Conservation (phyloP, 2,329 filamentous ascomycete genomes). For the Phyllachora maydis region DNA sequence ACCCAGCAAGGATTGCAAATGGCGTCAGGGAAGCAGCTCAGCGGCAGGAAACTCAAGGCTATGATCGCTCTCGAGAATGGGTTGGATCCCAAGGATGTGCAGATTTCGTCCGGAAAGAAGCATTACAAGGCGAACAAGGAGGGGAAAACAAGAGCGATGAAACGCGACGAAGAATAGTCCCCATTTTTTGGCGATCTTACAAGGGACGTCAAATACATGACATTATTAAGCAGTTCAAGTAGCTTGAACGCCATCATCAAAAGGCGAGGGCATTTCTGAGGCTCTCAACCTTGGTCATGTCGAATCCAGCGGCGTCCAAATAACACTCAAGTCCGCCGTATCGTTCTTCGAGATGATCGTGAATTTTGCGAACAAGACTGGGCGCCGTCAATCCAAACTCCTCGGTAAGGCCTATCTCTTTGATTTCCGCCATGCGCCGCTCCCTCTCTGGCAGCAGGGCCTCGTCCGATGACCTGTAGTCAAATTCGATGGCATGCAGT, state of each 20-base stretch:
- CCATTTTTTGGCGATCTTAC: too few species aligned
- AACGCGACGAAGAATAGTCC: too few species aligned
- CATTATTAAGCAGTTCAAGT: too few species aligned
- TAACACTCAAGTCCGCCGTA: constrained; percentile 52
- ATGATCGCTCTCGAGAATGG: constrained; percentile 72
- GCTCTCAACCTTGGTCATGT: constrained; percentile 15
- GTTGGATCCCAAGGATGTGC: constrained; percentile 61
- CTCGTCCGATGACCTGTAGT: constrained; percentile 49
- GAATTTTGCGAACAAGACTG: constrained; percentile 40
- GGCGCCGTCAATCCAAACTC: constrained; percentile 48
- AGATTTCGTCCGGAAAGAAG: constrained; percentile 55
- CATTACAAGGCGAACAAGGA: constrained; percentile 63
- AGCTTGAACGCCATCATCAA: constrained; percentile 11
- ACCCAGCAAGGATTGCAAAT: constrained; percentile 47
- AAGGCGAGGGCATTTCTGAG: constrained; percentile 21
- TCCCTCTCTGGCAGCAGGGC: constrained; percentile 38
- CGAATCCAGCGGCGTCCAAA: constrained; percentile 40
- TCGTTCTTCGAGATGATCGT: constrained; percentile 30
- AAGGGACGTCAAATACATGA: too few species aligned
- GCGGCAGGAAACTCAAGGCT: constrained; percentile 61
- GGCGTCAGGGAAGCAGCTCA: constrained; percentile 40
- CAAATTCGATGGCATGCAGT: constrained; percentile 38
- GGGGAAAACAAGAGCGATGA: constrained; percentile 17
- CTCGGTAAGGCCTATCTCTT: constrained; percentile 48
- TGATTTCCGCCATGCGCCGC: constrained; percentile 45